A percentile compares a stretch with the other conserved stretches of the same genome.
These are phyloP conservation scores for Phyllosticta capitalensis DNA, from an alignment of 2,329 filamentous ascomycete species.

Conservation along the genomic window DNA sequence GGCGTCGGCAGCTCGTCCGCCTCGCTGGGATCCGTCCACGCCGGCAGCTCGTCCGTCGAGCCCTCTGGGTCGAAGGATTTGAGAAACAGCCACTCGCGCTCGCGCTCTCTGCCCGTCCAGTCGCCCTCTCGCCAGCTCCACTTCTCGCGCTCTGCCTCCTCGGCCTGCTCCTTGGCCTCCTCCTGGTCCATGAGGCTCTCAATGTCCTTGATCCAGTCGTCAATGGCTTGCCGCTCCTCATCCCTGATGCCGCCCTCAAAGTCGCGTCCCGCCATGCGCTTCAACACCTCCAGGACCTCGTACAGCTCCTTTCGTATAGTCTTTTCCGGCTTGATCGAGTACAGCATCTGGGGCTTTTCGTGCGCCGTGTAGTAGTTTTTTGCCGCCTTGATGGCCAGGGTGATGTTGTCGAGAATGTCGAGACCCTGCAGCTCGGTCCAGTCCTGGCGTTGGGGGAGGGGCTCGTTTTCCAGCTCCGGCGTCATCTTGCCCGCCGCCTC, in stretches of 20 bases:
- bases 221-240: constrained; percentile 68
- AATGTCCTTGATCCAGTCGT: constrained; percentile 70
- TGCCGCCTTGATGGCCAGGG: constrained; percentile 87
- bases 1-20: constrained; percentile 51
- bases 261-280: constrained; percentile 79
- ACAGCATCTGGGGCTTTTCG: constrained; percentile 73
- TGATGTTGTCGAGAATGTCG: constrained; percentile 85
- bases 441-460: constrained; percentile 36
- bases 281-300: constrained; percentile 79
- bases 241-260: constrained; percentile 74
- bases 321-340: constrained; percentile 79
- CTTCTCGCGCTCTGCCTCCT: constrained; percentile 58
- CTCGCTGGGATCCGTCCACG: constrained; percentile 53
- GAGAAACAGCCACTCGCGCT: constrained; percentile 75
- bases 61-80: constrained; percentile 56
- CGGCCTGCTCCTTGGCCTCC: constrained; percentile 64
- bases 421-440: constrained; percentile 87
- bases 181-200: constrained; percentile 68
- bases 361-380: constrained; percentile 96
- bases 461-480: constrained; percentile 23
- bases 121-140: constrained; percentile 76
- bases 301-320: constrained; percentile 76
- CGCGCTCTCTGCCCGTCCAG: constrained; percentile 62
- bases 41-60: constrained; percentile 50
- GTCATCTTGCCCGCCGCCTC: constrained; percentile 7